phyloP scores from a whole-genome alignment of 2,329 filamentous ascomycete species.

The Corinectria fuckeliana region DNA sequence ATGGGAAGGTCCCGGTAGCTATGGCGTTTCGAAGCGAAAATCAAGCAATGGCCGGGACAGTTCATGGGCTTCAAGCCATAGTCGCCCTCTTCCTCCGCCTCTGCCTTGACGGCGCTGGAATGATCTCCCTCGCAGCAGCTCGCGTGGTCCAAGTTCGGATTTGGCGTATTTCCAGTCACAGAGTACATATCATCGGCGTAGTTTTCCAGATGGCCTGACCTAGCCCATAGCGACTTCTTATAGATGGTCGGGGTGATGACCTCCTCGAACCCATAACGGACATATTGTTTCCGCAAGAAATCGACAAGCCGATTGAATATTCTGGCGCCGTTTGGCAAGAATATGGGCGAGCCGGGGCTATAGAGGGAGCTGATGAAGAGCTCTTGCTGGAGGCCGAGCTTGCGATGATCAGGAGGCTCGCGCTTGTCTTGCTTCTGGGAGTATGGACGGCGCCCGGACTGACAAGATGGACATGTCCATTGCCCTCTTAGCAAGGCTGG shows the following conservation, averaged over 20 bases:
- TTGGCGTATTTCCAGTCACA: constrained; percentile 63
- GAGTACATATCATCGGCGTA: constrained; percentile 94
- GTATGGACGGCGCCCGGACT: constrained; percentile 40
- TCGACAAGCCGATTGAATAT: constrained; percentile 84
- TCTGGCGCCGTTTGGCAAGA: constrained; percentile 80
- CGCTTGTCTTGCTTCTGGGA: constrained; percentile 39
- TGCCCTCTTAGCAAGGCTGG: constrained; percentile 25
- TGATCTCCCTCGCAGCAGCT: constrained; percentile 44
- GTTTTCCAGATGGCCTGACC: constrained; percentile 86
- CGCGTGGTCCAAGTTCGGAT: constrained; percentile 9
- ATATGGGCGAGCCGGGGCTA: constrained; percentile 85
- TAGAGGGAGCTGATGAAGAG: constrained; percentile 81
- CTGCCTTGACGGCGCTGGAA: constrained; percentile 28
- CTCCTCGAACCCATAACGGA: constrained; percentile 84
- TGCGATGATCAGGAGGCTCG: constrained; percentile 62
- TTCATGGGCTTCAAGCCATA: constrained; percentile 94
- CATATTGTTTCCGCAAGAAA: constrained; percentile 84
- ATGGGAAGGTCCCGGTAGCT: constrained; percentile 84
- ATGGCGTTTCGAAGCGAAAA: constrained; percentile 76
- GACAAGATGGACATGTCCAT: constrained; percentile 44
- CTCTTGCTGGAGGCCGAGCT: constrained; percentile 69
- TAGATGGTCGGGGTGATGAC: constrained; percentile 91
- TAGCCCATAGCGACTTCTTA: constrained; percentile 86
- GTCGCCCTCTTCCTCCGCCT: constrained; percentile 69
- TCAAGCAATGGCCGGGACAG: constrained; percentile 85